These are phyloP conservation scores for Inga laurina DNA, from an alignment of 306 rosid genomes.

Conservation along the genomic window DNA sequence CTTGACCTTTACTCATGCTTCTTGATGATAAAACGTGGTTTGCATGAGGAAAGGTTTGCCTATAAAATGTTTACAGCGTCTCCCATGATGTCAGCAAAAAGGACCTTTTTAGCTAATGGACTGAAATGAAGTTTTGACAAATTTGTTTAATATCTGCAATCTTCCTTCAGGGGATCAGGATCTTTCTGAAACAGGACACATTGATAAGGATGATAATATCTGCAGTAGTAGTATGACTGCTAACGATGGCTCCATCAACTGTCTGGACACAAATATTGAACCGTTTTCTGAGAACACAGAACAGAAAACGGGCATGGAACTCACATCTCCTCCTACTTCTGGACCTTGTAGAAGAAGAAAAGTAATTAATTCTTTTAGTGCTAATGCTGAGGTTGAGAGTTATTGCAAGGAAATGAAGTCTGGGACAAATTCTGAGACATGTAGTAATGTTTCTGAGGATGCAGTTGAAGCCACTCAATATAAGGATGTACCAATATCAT, in stretches of 20 bases:
- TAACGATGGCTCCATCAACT: background rate
- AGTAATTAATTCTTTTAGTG: slow-evolving; percentile 42
- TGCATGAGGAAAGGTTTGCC: background rate
- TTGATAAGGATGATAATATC: slow-evolving; percentile 40
- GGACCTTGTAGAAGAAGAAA: slow-evolving; percentile 58
- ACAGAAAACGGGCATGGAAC: slow-evolving; percentile 34
- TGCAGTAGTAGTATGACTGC: slow-evolving; percentile 27
- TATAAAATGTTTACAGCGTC: background rate
- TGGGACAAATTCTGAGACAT: slow-evolving; percentile 35
- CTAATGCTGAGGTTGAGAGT: slow-evolving; percentile 41
- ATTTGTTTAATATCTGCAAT: slow-evolving; percentile 24
- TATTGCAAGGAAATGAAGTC: slow-evolving; percentile 34
- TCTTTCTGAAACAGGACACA: slow-evolving; percentile 38
- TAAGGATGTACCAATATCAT: slow-evolving; percentile 68
- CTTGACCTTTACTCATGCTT: background rate
- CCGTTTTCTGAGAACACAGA: slow-evolving; percentile 36
- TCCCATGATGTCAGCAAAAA: no score
- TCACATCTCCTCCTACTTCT: slow-evolving; percentile 35
- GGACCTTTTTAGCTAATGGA: slow-evolving; percentile 3
- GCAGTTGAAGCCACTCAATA: slow-evolving; percentile 65
- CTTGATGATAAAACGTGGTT: background rate
- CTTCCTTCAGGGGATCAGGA: slow-evolving; percentile 67
- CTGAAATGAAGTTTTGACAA: slow-evolving; percentile 28
- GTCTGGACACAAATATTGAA: slow-evolving; percentile 29
- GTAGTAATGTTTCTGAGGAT: slow-evolving; percentile 40